Evolutionary conservation across 345 rosid species (phyloP).

Genomic region (Camelina hispida): DNA sequence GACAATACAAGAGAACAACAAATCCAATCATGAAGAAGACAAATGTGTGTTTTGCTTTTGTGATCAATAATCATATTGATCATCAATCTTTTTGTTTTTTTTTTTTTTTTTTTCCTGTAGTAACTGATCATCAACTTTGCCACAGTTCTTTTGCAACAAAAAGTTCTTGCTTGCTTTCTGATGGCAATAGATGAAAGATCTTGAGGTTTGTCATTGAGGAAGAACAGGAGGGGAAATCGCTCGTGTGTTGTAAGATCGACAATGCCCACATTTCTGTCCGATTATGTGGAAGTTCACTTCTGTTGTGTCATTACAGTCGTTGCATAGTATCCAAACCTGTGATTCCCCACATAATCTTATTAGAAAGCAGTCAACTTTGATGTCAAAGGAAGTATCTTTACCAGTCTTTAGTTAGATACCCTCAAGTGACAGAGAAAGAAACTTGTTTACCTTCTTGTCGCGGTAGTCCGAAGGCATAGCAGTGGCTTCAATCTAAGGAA

Average conservation of each 20-base stretch:
- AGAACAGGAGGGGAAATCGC: constrained; percentile 81
- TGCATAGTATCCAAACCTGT: constrained; percentile 98
- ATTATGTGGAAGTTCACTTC: constrained; percentile 89
- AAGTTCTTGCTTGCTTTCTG: constrained; percentile 32
- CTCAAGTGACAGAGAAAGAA: constrained; percentile 15
- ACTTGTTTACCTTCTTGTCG: constrained; percentile 65
- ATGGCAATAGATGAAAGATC: constrained; percentile 23
- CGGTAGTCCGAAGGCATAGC: constrained; percentile 91
- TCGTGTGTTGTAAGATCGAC: constrained; percentile 92
- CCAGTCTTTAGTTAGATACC: neutral
- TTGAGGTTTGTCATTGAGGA: constrained; percentile 58
- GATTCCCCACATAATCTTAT: neutral
- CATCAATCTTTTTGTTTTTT: neutral
- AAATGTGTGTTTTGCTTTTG: constrained; percentile 31
- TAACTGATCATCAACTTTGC: constrained; percentile 15
- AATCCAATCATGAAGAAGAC: constrained; percentile 39
- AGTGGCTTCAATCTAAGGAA: constrained; percentile 77
- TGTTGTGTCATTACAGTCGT: constrained; percentile 95
- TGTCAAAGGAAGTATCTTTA: neutral
- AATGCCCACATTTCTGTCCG: constrained; percentile 93
- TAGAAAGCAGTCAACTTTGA: neutral
- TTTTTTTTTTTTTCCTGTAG: neutral
- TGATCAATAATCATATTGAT: constrained; percentile 24
- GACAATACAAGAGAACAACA: constrained; percentile 34
- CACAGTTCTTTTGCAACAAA: constrained; percentile 31